These are phyloP conservation scores for Leishmania tarentolae DNA, from an alignment of 208 protist species.

Conservation along the genomic window DNA sequence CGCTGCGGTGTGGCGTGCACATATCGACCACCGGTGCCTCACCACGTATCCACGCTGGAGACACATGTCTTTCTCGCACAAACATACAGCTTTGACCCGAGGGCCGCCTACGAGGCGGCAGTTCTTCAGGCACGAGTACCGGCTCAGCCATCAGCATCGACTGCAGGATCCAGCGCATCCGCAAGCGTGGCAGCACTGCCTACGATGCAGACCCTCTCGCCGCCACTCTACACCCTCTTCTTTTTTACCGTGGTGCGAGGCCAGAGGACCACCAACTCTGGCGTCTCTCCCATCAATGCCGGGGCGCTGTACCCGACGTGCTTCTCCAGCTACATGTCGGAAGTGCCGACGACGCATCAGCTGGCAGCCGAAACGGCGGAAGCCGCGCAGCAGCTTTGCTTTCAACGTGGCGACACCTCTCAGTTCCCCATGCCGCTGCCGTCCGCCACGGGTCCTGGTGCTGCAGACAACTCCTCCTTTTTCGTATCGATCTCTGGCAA, in stretches of 20 bases:
- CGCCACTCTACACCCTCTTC: conserved; percentile 28
- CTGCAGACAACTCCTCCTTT: not conserved
- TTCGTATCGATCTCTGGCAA: conserved; percentile 10
- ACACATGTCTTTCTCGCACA: conserved; percentile 36
- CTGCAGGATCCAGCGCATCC: not conserved
- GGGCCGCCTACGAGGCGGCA: conserved; percentile 22
- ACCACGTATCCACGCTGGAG: conserved; percentile 2
- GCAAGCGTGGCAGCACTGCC: not conserved
- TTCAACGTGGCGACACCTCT: not conserved
- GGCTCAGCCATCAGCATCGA: not conserved
- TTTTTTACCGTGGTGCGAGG: conserved; percentile 21
- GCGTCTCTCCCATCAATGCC: conserved; percentile 5
- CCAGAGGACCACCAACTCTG: conserved; percentile 1
- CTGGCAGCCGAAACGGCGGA: conserved; percentile 5
- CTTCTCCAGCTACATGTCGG: conserved; percentile 28
- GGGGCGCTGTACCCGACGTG: conserved; percentile 21
- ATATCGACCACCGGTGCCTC: not conserved
- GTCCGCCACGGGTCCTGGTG: not conserved
- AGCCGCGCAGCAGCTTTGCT: not conserved
- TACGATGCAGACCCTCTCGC: not conserved
- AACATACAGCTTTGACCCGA: conserved; percentile 31
- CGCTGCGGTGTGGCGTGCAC: not conserved
- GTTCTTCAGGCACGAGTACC: not conserved
- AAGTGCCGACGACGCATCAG: conserved; percentile 18
- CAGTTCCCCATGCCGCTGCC: not conserved